A percentile compares a stretch with the other conserved stretches of the same genome.
Evolutionary conservation across 148 eudicot species (phyloP).

Genomic region (Nepenthes mirabilis): DNA sequence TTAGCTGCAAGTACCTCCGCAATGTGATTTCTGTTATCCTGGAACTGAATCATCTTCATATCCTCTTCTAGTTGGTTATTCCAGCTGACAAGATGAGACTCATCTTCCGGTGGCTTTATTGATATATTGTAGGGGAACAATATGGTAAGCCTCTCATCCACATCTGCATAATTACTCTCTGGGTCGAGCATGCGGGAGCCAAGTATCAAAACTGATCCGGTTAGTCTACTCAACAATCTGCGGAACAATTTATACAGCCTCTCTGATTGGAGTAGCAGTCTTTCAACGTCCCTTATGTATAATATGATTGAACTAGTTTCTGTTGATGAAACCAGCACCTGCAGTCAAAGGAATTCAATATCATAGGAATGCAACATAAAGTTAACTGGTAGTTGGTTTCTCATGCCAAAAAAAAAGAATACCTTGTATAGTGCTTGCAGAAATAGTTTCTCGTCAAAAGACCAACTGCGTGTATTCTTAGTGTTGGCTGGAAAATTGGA

Average conservation of each 20-base stretch:
- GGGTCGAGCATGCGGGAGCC: constrained; percentile 57
- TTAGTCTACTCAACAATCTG: constrained; percentile 41
- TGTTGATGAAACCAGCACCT: constrained; percentile 58
- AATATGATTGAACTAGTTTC: constrained; percentile 51
- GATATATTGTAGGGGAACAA: constrained; percentile 72
- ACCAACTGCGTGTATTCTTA: constrained; percentile 48
- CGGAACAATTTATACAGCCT: constrained; percentile 52
- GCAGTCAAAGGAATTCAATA: constrained; percentile 6
- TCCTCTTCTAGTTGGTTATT: constrained; percentile 72
- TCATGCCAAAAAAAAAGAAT: neutral
- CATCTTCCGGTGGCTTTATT: constrained; percentile 77
- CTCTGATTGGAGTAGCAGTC: constrained; percentile 49
- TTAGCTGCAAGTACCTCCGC: constrained; percentile 79
- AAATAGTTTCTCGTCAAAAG: constrained; percentile 67
- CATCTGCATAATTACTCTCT: constrained; percentile 30
- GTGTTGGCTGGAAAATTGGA: constrained; percentile 18
- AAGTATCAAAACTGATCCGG: constrained; percentile 62
- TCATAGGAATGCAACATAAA: too few relatives aligned
- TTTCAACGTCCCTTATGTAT: constrained; percentile 70
- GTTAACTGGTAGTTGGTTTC: neutral
- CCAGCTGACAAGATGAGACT: constrained; percentile 57
- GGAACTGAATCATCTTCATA: constrained; percentile 59
- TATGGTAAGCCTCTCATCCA: constrained; percentile 38
- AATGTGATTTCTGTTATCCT: constrained; percentile 81
- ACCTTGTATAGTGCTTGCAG: constrained; percentile 85